Conservation (phyloP, 306 rosid genomes). For the Rosa chinensis region DNA sequence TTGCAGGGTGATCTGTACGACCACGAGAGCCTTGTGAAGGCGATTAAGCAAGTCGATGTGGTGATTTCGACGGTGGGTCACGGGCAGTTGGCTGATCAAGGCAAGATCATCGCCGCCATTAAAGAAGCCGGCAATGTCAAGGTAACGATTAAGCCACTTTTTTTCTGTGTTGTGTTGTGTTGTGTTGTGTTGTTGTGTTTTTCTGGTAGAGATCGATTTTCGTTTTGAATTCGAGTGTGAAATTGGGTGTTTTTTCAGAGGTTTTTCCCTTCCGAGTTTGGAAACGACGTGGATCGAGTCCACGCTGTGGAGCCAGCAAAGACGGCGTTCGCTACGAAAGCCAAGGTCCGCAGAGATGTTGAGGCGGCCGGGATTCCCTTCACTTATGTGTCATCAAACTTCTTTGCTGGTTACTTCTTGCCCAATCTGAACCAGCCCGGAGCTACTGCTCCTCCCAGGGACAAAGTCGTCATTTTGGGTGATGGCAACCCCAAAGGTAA, state of each 20-base stretch:
- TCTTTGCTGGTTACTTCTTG: conserved; percentile 41
- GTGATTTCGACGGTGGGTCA: conserved; percentile 40
- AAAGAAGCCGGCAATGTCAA: conserved; percentile 45
- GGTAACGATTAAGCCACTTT: background rate
- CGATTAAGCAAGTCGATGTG: conserved; percentile 44
- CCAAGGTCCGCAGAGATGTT: conserved; percentile 27
- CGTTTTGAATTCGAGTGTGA: background rate
- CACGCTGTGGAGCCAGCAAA: conserved; percentile 49
- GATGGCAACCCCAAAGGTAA: conserved; percentile 47
- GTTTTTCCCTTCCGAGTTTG: conserved; percentile 45
- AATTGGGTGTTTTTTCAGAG: conserved; percentile 23
- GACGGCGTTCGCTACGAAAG: conserved; percentile 30
- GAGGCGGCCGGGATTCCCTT: conserved; percentile 45
- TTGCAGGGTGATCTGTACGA: conserved; percentile 38
- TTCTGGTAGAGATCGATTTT: background rate
- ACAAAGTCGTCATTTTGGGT: conserved; percentile 38
- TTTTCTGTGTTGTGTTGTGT: background rate
- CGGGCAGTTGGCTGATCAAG: conserved; percentile 29
- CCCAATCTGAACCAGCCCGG: conserved; percentile 35
- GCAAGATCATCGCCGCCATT: conserved; percentile 37
- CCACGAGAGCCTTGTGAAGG: conserved; percentile 33
- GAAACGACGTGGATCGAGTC: conserved; percentile 43
- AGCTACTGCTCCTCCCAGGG: conserved; percentile 39
- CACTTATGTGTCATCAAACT: conserved; percentile 39
- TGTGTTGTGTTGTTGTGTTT: background rate